A percentile compares a stretch with the other conserved stretches of the same genome.
phyloP scores from a whole-genome alignment of 371 early-diverging fungal genomes.

The Saksenaea oblongispora region DNA sequence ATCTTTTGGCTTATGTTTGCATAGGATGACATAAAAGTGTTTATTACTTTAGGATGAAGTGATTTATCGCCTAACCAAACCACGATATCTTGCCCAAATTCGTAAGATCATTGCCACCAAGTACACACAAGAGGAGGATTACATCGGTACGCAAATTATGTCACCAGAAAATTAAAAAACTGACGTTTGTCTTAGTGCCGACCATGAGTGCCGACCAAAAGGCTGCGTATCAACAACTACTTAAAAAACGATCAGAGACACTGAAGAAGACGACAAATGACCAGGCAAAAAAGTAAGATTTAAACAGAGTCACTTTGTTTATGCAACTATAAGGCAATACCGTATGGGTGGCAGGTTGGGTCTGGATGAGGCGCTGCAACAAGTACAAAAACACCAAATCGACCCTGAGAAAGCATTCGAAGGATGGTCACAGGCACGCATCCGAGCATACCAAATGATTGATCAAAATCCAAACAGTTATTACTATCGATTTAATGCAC shows the following conservation, averaged over 20 bases:
- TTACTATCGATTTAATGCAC: conserved; percentile 95
- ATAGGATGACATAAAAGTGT: background rate
- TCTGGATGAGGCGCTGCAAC: conserved; percentile 87
- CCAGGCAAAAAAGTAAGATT: conserved; percentile 67
- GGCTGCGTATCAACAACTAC: conserved; percentile 76
- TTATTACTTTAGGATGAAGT: conserved; percentile 56
- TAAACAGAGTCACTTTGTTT: background rate
- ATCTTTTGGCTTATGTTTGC: background rate
- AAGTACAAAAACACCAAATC: conserved; percentile 72
- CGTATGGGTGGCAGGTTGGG: conserved; percentile 56
- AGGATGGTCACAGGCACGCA: conserved; percentile 94
- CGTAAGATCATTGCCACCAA: conserved; percentile 70
- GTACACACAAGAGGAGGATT: conserved; percentile 40
- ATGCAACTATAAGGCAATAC: conserved; percentile 5
- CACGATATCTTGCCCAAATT: conserved; percentile 64
- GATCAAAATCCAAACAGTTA: conserved; percentile 92
- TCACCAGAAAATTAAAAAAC: background rate
- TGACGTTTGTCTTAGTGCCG: conserved; percentile 10
- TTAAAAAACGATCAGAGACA: conserved; percentile 75
- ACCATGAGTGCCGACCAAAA: conserved; percentile 76
- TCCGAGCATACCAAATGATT: conserved; percentile 87
- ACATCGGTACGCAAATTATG: conserved; percentile 12
- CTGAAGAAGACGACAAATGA: conserved; percentile 75
- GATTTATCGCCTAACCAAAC: conserved; percentile 71
- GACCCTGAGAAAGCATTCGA: conserved; percentile 85